A percentile compares a stretch with the other conserved stretches of the same genome.
Evolutionary conservation across 2,329 filamentous ascomycete genomes (phyloP).

Genomic region (Trichoderma atrobrunneum): DNA sequence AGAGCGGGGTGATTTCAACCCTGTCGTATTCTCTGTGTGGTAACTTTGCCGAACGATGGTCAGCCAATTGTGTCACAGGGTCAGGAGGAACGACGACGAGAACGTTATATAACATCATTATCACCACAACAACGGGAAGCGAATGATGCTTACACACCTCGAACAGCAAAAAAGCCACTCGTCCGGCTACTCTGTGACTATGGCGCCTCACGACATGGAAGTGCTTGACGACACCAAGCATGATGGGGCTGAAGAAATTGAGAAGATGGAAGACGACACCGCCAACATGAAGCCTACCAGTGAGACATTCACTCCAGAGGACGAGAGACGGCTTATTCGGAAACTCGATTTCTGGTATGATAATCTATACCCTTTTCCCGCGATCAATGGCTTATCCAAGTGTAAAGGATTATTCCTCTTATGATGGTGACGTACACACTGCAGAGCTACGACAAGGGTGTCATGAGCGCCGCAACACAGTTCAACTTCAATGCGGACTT

Average conservation of each 20-base stretch:
- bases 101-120: neutral
- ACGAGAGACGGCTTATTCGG: neutral
- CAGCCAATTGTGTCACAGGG: neutral
- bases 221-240: neutral
- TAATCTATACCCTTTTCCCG: neutral
- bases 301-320: neutral
- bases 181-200: neutral
- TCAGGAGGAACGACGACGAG: neutral
- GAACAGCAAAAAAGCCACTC: neutral
- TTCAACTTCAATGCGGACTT: conserved; percentile 10
- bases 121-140: neutral
- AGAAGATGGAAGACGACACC: neutral
- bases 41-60: neutral
- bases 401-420: neutral
- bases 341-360: conserved; percentile 11
- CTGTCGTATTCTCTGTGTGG: neutral
- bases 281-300: neutral
- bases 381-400: neutral
- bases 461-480: conserved; percentile 8
- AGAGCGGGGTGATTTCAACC: neutral
- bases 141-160: neutral
- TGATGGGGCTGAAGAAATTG: neutral
- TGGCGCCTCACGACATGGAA: neutral
- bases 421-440: conserved; percentile 11
- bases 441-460: conserved; percentile 7